Base-by-base conservation (phyloP, 2,329 filamentous ascomycete species). In the Colletotrichum scovillei region DNA sequence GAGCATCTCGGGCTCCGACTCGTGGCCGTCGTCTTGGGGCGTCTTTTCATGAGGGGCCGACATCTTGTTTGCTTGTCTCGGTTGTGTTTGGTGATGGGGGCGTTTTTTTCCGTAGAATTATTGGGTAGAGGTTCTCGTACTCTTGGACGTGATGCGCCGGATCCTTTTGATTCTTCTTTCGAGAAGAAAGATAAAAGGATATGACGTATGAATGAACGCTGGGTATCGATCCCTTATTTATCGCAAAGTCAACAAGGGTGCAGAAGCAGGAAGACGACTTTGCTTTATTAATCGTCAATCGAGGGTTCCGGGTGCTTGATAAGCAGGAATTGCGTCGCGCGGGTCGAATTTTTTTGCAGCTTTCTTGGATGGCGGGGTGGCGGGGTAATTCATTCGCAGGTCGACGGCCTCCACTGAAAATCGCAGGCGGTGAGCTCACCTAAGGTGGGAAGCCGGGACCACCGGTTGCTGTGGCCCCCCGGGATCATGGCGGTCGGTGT, bases 1-100 rank as follows among this genome's bases (percentile, higher is more conserved):
- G 75, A 97, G 90, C 84, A 95, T 92, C 76, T 91, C 92, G 77
- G 92, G 90, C 74, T 92, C 72, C 28, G 69, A 71, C 5, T 75
- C 74, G 22, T 65, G 72, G 57, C 66, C 69, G 60, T 57, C 60
- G 16, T 75, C 72, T 59, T 66, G 53, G 46, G 49, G 49, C 16
- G 35, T 56, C 30, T 63, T 66, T 30, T 67, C 72, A 46, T 67
- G 63, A 59, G 63, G 63, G 56, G 46, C 62, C 30, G 74, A 73
- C 74, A 75, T 75, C 26, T 53, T 52, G 42, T 7, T 24, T 22
- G 8, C 46, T 22, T 60, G 14, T 63, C 2, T 30, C 12, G 42
- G 26, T 30, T 52, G 26, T 53, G 49, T 30, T 5, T 26, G n/a
- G n/a, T 16, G 14, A n/a, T 52, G 8, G 19, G 19, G 1, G 24